These are phyloP conservation scores for Eimeria acervulina DNA, from an alignment of 169 alveolate species.

Conservation along the genomic window DNA sequence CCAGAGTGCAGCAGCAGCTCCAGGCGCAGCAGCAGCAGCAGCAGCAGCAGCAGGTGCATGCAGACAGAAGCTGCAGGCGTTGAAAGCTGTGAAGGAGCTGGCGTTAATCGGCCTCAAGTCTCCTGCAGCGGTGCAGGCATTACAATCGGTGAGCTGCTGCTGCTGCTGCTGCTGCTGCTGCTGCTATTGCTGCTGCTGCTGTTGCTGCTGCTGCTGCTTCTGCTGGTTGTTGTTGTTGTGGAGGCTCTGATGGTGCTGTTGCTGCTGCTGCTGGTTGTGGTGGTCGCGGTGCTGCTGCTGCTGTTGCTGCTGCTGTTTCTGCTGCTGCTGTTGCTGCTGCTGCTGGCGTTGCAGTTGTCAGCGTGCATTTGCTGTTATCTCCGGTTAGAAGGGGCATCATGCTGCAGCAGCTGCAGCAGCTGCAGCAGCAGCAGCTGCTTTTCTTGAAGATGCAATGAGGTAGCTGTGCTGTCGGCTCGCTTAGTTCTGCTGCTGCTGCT, in stretches of 20 bases:
- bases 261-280: not conserved
- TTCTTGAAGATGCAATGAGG: too few species aligned
- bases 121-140: not conserved
- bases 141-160: not conserved
- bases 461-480: too few species aligned
- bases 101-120: not conserved
- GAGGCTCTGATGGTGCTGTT: not conserved
- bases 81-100: not conserved
- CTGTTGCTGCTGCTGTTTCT: not conserved
- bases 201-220: not conserved
- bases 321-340: not conserved
- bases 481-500: not conserved
- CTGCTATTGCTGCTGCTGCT: conserved; percentile 16
- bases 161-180: conserved; percentile 40
- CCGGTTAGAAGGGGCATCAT: too few species aligned
- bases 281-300: not conserved
- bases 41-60: not conserved
- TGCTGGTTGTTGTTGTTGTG: too few species aligned
- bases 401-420: too few species aligned
- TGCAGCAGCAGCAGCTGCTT: too few species aligned
- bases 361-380: not conserved
- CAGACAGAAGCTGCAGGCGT: not conserved
- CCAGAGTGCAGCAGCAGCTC: too few species aligned
- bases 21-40: too few species aligned
- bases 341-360: not conserved